Evolutionary conservation across 768 basidiomycete species (phyloP).

Genomic region (Phylloporus arenicola): DNA sequence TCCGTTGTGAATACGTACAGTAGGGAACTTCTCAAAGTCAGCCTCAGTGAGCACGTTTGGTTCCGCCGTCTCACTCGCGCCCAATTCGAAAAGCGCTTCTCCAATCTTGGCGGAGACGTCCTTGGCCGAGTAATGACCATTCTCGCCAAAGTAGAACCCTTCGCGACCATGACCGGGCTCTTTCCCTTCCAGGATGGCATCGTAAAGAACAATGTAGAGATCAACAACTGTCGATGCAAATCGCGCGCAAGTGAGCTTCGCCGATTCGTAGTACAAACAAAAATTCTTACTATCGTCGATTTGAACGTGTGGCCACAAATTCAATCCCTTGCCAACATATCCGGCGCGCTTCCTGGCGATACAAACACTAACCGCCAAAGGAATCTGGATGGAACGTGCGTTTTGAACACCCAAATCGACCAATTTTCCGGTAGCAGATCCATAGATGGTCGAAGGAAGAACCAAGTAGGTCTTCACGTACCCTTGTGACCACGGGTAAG

Average conservation of each 20-base stretch:
- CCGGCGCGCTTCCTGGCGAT: conserved; percentile 51
- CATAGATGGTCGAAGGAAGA: conserved; percentile 56
- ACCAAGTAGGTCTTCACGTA: conserved; percentile 38
- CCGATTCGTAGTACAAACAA: neutral
- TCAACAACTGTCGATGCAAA: conserved; percentile 20
- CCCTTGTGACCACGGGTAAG: conserved; percentile 7
- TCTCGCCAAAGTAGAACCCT: conserved; percentile 52
- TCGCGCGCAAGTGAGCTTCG: neutral
- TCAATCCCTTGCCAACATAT: conserved; percentile 53
- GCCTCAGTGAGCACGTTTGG: conserved; percentile 40
- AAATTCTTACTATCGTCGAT: conserved; percentile 37
- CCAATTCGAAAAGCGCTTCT: conserved; percentile 21
- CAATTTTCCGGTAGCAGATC: conserved; percentile 44
- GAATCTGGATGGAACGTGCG: conserved; percentile 51
- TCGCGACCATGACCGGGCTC: conserved; percentile 30
- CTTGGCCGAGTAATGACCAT: conserved; percentile 43
- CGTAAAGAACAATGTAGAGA: conserved; percentile 43
- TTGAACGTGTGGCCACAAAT: conserved; percentile 58
- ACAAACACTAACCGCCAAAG: conserved; percentile 39
- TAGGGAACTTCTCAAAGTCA: conserved; percentile 8
- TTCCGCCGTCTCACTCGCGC: conserved; percentile 16
- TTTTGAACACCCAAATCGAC: conserved; percentile 44
- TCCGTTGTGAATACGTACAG: conserved; percentile 2
- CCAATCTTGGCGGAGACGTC: conserved; percentile 42
- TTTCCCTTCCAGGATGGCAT: conserved; percentile 27